Conservation (phyloP, 2,329 filamentous ascomycete species). For the Neopestalotiopsis sp. region DNA sequence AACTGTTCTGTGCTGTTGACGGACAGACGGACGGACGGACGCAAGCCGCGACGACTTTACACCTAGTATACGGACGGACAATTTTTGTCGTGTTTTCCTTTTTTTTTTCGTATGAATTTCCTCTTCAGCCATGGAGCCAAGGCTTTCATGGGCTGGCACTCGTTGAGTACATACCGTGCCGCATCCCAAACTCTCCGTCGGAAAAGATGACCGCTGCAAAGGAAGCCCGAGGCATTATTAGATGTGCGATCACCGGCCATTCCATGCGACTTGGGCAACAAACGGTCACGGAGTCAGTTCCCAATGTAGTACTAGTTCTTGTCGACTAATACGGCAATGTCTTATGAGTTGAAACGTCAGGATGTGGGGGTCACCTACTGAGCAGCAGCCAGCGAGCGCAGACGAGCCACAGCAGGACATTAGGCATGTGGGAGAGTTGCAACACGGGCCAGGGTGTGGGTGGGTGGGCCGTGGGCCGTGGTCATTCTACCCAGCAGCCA, state of each 20-base stretch:
- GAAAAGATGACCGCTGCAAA: not conserved
- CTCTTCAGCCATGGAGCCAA: not conserved
- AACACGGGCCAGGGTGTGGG: not conserved
- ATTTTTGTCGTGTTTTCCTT: not conserved
- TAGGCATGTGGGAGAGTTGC: not conserved
- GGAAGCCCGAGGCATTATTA: not conserved
- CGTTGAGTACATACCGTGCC: not conserved
- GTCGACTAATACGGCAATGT: constrained; percentile 10
- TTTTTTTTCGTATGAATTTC: not conserved
- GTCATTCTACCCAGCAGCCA: not conserved
- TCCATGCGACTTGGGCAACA: constrained; percentile 4
- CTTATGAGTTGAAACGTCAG: constrained; percentile 15
- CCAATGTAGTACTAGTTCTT: constrained; percentile 8
- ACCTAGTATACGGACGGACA: not conserved
- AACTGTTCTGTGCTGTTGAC: not conserved
- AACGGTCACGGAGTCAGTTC: constrained; percentile 16
- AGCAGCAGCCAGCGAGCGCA: too few relatives aligned
- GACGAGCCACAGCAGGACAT: not conserved
- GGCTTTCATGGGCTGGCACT: not conserved
- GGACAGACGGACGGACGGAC: not conserved
- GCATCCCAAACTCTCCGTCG: not conserved
- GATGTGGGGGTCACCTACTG: constrained; percentile 8
- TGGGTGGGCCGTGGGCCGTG: not conserved
- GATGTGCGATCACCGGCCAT: constrained; percentile 11
- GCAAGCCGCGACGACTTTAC: constrained; percentile 1